Base-by-base conservation (phyloP, 345 rosid genomes). In the Erucastrum elatum region DNA sequence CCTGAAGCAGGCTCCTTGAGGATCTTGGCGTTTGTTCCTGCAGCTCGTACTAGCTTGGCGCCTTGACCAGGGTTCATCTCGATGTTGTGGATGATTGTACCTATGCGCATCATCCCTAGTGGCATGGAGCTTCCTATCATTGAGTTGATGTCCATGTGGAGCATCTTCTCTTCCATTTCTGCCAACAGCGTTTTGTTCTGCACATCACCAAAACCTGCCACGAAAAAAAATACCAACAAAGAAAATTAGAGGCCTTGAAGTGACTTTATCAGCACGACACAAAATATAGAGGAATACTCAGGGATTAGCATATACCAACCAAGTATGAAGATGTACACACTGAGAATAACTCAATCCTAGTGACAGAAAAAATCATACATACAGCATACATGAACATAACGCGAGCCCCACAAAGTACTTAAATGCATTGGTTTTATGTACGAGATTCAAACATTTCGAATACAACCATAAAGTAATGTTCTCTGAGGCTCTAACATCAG, bases 101-200 rank as follows among this genome's bases (percentile, higher is more conserved):
- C 98, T 5, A 94, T 94, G 8, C 97, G 90, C 98, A 92, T 94
- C 56, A 86, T 76, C 60, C 87, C 83, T 30, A 92, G 84, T 0
- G 97, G 97, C 97, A 91, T 94, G 68, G 92, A 89, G 70, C 94
- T 88, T 53, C 98, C 98, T 6, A 88, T 84, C 87, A 90, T 97
- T 7, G 92, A 85, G 87, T 85, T 92, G 71, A 92, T 83, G 80
- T 94, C 97, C 16, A 91, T 88, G 76, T 87, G 88, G 27, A 83
- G 84, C 90, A 87, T 82, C 71, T 88, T 87, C 44, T 78, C 82
- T 88, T 77, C 87, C 86, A 90, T 90, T 70, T 82, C 84, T 41
- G 86, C 89, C 59, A 73, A 83, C 75, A 87, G 16, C 34, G 93
- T 79, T 58, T 71, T 79, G 72, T 82, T 71, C 76, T 75, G 82